These are phyloP conservation scores for Phytomonas serpens DNA, from an alignment of 208 protist species.

Conservation along the genomic window DNA sequence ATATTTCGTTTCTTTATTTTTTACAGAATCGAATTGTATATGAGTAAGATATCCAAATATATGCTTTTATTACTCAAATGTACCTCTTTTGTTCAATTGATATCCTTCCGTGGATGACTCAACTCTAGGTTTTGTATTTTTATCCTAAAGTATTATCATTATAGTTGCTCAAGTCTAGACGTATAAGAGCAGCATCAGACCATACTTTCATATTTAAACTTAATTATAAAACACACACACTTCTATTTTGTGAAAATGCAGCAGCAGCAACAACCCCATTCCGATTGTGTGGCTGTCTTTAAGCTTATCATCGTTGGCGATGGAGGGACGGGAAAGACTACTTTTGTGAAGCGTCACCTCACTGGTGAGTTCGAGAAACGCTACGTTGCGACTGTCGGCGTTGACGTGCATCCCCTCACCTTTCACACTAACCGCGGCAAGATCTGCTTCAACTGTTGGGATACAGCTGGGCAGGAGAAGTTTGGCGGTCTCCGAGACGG, in stretches of 20 bases:
- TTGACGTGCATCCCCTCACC: slow-evolving; percentile 97
- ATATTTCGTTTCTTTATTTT: slow-evolving; percentile 8
- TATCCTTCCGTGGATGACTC: slow-evolving; percentile 13
- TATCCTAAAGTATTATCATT: slow-evolving; percentile 6
- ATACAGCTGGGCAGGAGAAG: slow-evolving; percentile 98
- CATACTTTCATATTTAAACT: slow-evolving; percentile 5
- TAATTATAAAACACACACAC: background rate
- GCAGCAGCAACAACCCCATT: slow-evolving; percentile 23
- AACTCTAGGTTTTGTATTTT: slow-evolving; percentile 11
- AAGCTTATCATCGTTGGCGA: slow-evolving; percentile 99
- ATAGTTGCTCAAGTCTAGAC: background rate
- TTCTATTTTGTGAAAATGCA: slow-evolving; percentile 8
- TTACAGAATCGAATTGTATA: background rate
- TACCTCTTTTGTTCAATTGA: slow-evolving; percentile 15
- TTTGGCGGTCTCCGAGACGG: slow-evolving; percentile 99
- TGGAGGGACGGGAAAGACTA: slow-evolving; percentile 99
- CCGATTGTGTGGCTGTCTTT: slow-evolving; percentile 85
- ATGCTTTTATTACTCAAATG: slow-evolving; percentile 8
- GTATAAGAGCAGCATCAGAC: slow-evolving; percentile 2
- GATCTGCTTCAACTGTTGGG: slow-evolving; percentile 99
- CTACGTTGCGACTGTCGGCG: slow-evolving; percentile 95
- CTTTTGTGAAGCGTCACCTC: slow-evolving; percentile 99
- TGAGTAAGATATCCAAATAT: background rate
- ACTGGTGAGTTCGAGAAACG: slow-evolving; percentile 99
- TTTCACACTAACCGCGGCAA: slow-evolving; percentile 98